Evolutionary conservation across 2,329 filamentous ascomycete genomes (phyloP).

Genomic region (Alternaria angustiovoidea): DNA sequence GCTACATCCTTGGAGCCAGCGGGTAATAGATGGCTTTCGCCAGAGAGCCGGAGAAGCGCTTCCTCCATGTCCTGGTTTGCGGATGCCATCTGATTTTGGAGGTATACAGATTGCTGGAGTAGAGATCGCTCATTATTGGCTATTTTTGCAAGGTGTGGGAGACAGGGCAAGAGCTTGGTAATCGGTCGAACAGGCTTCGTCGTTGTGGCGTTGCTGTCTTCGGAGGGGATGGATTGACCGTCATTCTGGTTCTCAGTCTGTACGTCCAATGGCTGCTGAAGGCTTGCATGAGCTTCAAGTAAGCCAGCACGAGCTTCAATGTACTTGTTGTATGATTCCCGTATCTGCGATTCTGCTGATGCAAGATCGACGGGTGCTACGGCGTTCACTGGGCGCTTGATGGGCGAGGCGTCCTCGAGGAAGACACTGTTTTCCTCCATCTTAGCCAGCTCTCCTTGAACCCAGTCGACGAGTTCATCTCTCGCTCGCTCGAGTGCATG

Average conservation of each 20-base stretch:
- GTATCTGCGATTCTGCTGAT: conserved; percentile 37
- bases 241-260: background rate
- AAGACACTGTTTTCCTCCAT: conserved; percentile 49
- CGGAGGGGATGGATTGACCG: background rate
- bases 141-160: conserved; percentile 37
- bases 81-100: conserved; percentile 42
- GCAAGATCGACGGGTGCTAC: conserved; percentile 20
- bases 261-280: conserved; percentile 20
- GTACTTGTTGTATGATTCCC: conserved; percentile 44
- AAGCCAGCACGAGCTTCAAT: conserved; percentile 11
- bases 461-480: conserved; percentile 60
- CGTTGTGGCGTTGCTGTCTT: conserved; percentile 6
- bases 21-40: conserved; percentile 50
- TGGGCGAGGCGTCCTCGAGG: conserved; percentile 44
- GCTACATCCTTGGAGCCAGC: conserved; percentile 39
- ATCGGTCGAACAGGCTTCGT: conserved; percentile 21
- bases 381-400: conserved; percentile 31
- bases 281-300: conserved; percentile 21
- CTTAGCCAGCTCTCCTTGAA: conserved; percentile 59
- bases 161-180: conserved; percentile 41
- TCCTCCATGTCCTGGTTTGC: conserved; percentile 42
- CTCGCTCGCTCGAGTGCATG: conserved; percentile 55
- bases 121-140: conserved; percentile 41
- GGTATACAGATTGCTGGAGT: conserved; percentile 46
- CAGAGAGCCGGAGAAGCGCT: conserved; percentile 44